Percentiles rank a stretch among this genome's conserved stretches.
Evolutionary conservation across 768 basidiomycete genomes (phyloP).

Genomic region (Pholiota molesta): DNA sequence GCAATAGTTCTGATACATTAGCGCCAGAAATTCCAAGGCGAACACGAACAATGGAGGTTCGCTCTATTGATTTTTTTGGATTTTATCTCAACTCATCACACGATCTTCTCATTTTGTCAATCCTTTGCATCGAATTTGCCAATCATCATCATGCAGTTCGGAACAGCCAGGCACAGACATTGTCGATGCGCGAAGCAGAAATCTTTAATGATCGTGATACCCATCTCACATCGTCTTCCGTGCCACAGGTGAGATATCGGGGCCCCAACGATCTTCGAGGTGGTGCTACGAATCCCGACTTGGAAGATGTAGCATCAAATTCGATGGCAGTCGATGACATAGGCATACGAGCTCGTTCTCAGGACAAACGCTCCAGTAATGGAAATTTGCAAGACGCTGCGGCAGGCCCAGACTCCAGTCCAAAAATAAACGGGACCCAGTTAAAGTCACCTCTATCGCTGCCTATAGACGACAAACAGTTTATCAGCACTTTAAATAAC

Average conservation of each 20-base stretch:
- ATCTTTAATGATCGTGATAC: neutral
- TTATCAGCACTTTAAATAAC: constrained; percentile 9
- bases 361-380: constrained; percentile 1
- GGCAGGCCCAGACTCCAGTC: neutral
- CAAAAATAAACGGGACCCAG: constrained; percentile 8
- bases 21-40: neutral
- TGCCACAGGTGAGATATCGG: constrained; percentile 1
- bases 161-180: constrained; percentile 6
- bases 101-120: neutral
- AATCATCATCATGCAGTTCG: constrained; percentile 2
- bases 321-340: neutral
- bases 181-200: neutral
- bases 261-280: neutral
- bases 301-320: neutral
- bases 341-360: neutral
- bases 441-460: neutral
- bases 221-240: neutral
- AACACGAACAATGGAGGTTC: constrained; percentile 7
- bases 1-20: constrained; percentile 3
- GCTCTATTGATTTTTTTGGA: neutral
- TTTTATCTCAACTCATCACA: constrained; percentile 3
- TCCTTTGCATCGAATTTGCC: neutral
- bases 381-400: constrained; percentile 2
- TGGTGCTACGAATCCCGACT: neutral
- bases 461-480: neutral